phyloP scores from a whole-genome alignment of 2,329 filamentous ascomycete species.

The Colletotrichum scovillei region DNA sequence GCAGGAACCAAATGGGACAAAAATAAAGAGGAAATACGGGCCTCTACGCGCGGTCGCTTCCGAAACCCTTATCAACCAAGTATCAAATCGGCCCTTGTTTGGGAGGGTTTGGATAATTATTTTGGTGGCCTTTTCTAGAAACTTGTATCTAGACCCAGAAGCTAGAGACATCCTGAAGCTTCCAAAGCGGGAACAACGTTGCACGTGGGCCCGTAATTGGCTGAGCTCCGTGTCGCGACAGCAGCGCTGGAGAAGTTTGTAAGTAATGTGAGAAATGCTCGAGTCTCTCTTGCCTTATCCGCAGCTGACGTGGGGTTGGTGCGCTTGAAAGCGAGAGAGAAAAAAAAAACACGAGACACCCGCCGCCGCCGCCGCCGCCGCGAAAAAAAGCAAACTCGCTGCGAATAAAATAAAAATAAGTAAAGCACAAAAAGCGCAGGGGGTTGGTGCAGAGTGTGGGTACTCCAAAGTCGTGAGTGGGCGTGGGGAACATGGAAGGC shows the following conservation, averaged over 20 bases:
- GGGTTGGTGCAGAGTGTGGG: slow-evolving; percentile 8
- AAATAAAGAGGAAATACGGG: not conserved
- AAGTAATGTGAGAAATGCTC: not conserved
- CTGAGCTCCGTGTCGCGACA: not conserved
- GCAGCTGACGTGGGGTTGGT: slow-evolving; percentile 27
- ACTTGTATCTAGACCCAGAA: not conserved
- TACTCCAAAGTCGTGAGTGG: slow-evolving; percentile 9
- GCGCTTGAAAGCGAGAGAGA: slow-evolving; percentile 7
- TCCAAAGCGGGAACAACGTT: not conserved
- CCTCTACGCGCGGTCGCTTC: not conserved
- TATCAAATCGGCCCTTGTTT: not conserved
- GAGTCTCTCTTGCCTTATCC: not conserved
- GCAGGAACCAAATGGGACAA: not conserved
- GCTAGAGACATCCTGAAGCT: slow-evolving; percentile 5
- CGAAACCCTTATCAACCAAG: slow-evolving; percentile 19
- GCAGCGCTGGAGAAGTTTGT: not conserved
- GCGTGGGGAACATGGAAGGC: not conserved
- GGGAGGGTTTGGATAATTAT: not conserved
- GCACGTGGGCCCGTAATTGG: slow-evolving; percentile 44
- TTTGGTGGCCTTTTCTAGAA: not conserved
- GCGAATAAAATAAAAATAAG: not conserved
- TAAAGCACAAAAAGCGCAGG: not conserved
- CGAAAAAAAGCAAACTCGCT: not conserved
- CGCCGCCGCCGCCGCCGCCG: not conserved
- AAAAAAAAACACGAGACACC: not conserved